These are phyloP conservation scores for Panicum hallii DNA, from an alignment of 202 grass and related monocot species.

Conservation along the genomic window DNA sequence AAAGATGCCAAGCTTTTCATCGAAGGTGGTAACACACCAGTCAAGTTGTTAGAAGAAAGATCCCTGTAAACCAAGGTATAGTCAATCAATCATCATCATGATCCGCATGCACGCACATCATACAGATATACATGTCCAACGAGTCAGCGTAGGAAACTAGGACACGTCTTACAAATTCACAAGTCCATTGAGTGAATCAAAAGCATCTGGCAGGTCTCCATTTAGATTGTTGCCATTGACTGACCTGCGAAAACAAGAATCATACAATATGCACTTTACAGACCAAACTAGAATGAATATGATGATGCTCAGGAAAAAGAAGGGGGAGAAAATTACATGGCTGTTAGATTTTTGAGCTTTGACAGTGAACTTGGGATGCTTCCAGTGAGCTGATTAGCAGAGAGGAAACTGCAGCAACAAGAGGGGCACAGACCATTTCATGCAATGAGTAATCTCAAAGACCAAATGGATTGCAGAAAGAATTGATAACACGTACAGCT, in stretches of 20 bases:
- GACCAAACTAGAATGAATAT: slow-evolving; percentile 20
- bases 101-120: not conserved
- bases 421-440: slow-evolving; percentile 6
- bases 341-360: slow-evolving; percentile 68
- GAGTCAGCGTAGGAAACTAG: slow-evolving; percentile 7
- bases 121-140: slow-evolving; percentile 2
- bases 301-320: not conserved
- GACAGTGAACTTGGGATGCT: slow-evolving; percentile 87
- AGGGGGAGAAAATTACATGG: slow-evolving; percentile 60
- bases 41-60: slow-evolving; percentile 76
- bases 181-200: slow-evolving; percentile 66
- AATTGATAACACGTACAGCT: slow-evolving; percentile 58
- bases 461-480: not conserved
- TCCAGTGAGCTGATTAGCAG: slow-evolving; percentile 93
- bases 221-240: slow-evolving; percentile 76
- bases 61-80: slow-evolving; percentile 49
- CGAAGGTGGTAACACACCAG: slow-evolving; percentile 71
- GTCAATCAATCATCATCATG: slow-evolving; percentile 29
- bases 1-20: slow-evolving; percentile 82
- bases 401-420: slow-evolving; percentile 77
- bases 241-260: slow-evolving; percentile 67
- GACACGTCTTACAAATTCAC: slow-evolving; percentile 73
- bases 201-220: slow-evolving; percentile 81
- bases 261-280: not conserved
- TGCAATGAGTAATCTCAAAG: slow-evolving; percentile 23